These are phyloP conservation scores for Aspergillus udagawae DNA, from an alignment of 2,329 filamentous ascomycete genomes.

Conservation along the genomic window DNA sequence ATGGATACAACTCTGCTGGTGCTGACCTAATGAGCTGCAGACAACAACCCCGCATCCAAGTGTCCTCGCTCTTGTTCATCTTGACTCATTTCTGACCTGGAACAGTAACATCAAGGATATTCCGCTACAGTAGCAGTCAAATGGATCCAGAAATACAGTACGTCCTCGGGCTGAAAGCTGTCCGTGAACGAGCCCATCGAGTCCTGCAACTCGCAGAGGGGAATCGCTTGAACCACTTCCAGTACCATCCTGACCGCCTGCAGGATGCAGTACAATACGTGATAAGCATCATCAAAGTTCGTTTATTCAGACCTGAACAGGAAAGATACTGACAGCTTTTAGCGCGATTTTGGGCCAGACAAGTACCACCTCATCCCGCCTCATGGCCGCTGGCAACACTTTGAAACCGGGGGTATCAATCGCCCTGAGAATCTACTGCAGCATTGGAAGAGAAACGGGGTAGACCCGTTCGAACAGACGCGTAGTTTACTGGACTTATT, in stretches of 20 bases:
- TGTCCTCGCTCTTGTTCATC: neutral
- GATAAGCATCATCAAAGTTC: slow-evolving; percentile 41
- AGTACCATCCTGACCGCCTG: slow-evolving; percentile 39
- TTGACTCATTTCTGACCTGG: neutral
- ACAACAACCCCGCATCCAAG: neutral
- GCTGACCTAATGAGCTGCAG: neutral
- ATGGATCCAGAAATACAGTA: slow-evolving; percentile 23
- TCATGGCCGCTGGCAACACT: slow-evolving; percentile 61
- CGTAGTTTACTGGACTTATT: slow-evolving; percentile 59
- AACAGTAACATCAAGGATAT: neutral
- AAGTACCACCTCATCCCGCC: slow-evolving; percentile 48
- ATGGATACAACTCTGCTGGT: neutral
- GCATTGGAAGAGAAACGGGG: slow-evolving; percentile 42
- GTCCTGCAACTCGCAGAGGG: slow-evolving; percentile 36
- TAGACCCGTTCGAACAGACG: slow-evolving; percentile 46
- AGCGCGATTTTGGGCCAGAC: slow-evolving; percentile 52
- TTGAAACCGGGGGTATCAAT: slow-evolving; percentile 53
- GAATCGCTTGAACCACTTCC: slow-evolving; percentile 41
- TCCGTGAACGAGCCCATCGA: slow-evolving; percentile 23
- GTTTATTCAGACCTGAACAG: neutral
- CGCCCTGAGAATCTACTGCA: slow-evolving; percentile 46
- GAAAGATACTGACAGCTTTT: neutral
- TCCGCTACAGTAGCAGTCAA: neutral
- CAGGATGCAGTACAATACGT: slow-evolving; percentile 43
- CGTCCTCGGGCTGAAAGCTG: slow-evolving; percentile 26